These are phyloP conservation scores for Brachypodium distachyon DNA, from an alignment of 202 grass and related monocot genomes.

Conservation along the genomic window DNA sequence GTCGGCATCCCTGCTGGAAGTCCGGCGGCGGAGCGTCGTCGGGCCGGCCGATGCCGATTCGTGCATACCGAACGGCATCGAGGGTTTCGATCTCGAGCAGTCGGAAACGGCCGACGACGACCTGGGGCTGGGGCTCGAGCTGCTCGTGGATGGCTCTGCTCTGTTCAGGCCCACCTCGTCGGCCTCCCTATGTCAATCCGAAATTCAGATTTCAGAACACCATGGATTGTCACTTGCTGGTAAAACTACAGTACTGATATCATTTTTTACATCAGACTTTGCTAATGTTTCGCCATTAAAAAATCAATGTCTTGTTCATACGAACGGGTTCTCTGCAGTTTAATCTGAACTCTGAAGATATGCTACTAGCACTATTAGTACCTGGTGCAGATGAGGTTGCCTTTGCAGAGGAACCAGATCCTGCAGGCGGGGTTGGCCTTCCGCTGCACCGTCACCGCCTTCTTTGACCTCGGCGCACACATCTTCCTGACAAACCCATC, in stretches of 20 bases:
- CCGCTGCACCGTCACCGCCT: slow-evolving; percentile 46
- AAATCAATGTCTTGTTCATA: no score
- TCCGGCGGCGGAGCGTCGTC: neutral
- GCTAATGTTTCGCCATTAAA: neutral
- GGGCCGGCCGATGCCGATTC: neutral
- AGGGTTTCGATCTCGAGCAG: slow-evolving; percentile 22
- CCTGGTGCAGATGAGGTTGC: slow-evolving; percentile 71
- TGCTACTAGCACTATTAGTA: no score
- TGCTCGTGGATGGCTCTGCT: slow-evolving; percentile 27
- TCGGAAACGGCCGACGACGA: slow-evolving; percentile 20
- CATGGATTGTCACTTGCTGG: no score
- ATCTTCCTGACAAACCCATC: slow-evolving; percentile 35
- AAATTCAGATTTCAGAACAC: no score
- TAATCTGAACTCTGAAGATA: no score
- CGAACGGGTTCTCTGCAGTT: neutral
- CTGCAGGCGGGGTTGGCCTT: slow-evolving; percentile 58
- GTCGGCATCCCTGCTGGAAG: neutral
- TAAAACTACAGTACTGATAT: no score
- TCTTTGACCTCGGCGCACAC: slow-evolving; percentile 59
- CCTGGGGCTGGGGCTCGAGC: slow-evolving; percentile 34
- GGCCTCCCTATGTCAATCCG: slow-evolving; percentile 27
- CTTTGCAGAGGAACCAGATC: slow-evolving; percentile 72
- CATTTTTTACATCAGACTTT: no score
- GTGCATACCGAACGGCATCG: neutral
- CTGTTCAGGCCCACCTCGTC: slow-evolving; percentile 24